Evolutionary conservation across 192 early-diverging fungal genomes (phyloP).

Genomic region (Spizellomyces punctatus): DNA sequence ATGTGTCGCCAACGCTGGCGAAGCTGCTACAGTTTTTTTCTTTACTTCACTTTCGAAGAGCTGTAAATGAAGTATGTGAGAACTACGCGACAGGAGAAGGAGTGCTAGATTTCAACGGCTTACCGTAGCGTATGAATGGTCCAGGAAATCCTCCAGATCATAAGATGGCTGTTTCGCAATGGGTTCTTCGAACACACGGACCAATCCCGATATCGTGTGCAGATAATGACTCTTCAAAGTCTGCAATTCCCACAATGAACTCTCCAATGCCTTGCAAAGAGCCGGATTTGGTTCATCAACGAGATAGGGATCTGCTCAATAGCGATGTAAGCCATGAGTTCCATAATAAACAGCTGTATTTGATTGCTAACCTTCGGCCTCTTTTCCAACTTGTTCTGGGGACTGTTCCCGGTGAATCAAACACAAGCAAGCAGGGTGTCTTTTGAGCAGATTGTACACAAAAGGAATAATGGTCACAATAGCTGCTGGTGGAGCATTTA

Average conservation of each 20-base stretch:
- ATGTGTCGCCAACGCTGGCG: conserved; percentile 3
- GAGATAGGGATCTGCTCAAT: conserved; percentile 50
- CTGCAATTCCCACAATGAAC: conserved; percentile 93
- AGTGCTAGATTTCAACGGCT: neutral
- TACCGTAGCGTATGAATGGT: conserved; percentile 69
- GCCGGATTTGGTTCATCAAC: conserved; percentile 72
- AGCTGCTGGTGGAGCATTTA: conserved; percentile 84
- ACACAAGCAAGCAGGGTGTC: conserved; percentile 85
- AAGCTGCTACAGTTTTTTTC: neutral
- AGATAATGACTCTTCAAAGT: conserved; percentile 86
- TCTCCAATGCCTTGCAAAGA: conserved; percentile 77
- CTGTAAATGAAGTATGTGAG: neutral
- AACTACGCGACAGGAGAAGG: neutral
- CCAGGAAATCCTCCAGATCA: conserved; percentile 94
- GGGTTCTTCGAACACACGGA: conserved; percentile 82
- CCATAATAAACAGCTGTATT: neutral
- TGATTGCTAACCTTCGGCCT: neutral
- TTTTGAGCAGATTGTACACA: conserved; percentile 89
- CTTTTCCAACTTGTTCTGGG: neutral
- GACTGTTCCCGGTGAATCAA: conserved; percentile 70
- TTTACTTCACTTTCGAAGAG: conserved; percentile 5
- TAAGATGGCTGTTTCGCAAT: conserved; percentile 81
- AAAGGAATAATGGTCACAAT: conserved; percentile 85
- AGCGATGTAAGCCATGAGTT: neutral
- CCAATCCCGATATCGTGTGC: conserved; percentile 82